These are phyloP conservation scores for Boletus rex-veris DNA, from an alignment of 768 basidiomycete genomes.

Conservation along the genomic window DNA sequence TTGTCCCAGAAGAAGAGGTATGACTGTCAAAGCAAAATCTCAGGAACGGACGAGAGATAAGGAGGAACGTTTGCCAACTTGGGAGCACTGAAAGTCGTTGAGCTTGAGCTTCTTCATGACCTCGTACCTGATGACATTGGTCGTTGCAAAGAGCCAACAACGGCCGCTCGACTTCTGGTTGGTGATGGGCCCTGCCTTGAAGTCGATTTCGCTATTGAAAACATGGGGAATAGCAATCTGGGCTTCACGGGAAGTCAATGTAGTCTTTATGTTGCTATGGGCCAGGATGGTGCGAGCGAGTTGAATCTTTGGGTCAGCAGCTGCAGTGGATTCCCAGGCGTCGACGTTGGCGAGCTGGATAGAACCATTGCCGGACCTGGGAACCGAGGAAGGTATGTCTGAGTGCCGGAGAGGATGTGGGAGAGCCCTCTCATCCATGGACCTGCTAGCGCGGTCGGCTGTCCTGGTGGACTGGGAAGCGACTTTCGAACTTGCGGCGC, in stretches of 20 bases:
- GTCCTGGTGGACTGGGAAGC: constrained; percentile 12
- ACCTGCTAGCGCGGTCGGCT: constrained; percentile 19
- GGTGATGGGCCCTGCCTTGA: constrained; percentile 80
- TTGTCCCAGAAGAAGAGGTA: constrained; percentile 98
- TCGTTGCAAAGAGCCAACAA: constrained; percentile 96
- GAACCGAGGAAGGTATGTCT: constrained; percentile 6
- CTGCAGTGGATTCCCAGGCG: constrained; percentile 62
- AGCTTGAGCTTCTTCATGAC: constrained; percentile 84
- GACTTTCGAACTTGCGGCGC: constrained; percentile 24
- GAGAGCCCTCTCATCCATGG: constrained; percentile 26
- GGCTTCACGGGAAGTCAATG: constrained; percentile 62
- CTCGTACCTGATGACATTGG: constrained; percentile 78
- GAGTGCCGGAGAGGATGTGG: not conserved
- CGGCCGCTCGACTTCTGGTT: constrained; percentile 86
- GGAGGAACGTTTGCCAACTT: constrained; percentile 42
- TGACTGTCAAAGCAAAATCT: constrained; percentile 40
- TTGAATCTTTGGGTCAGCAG: constrained; percentile 55
- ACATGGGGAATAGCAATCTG: constrained; percentile 65
- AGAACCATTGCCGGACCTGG: constrained; percentile 55
- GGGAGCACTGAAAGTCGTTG: constrained; percentile 88
- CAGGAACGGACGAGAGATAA: not conserved
- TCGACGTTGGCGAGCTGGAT: constrained; percentile 55
- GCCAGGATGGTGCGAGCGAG: constrained; percentile 76
- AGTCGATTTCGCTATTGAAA: constrained; percentile 78
- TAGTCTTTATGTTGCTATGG: constrained; percentile 61